phyloP scores from a whole-genome alignment of 2,329 filamentous ascomycete species.

The Aureobasidium sp. region DNA sequence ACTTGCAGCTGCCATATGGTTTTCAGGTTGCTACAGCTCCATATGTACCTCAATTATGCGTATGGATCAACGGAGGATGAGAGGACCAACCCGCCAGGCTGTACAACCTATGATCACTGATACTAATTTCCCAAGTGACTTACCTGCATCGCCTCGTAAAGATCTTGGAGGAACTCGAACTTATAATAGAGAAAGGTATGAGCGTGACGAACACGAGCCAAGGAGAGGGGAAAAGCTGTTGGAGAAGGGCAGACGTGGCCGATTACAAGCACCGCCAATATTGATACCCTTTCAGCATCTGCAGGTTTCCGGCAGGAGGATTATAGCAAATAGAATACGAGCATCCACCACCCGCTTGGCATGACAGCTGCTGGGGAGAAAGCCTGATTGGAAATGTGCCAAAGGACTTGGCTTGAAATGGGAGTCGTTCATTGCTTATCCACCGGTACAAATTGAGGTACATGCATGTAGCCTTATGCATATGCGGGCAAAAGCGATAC shows the following conservation, averaged over 20 bases:
- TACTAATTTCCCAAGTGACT: background rate
- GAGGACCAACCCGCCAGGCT: background rate
- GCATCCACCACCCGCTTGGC: background rate
- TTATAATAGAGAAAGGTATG: background rate
- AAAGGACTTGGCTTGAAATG: background rate
- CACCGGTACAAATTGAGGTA: background rate
- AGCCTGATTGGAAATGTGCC: background rate
- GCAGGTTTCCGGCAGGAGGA: slow-evolving; percentile 1
- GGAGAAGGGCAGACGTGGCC: background rate
- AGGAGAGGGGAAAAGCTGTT: background rate
- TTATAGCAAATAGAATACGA: slow-evolving; percentile 1
- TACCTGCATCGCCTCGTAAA: background rate
- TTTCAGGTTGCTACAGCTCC: background rate
- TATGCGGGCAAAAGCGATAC: background rate
- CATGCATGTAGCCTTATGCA: slow-evolving; percentile 9
- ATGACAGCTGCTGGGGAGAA: background rate
- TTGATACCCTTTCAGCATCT: background rate
- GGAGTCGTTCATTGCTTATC: background rate
- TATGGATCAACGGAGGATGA: background rate
- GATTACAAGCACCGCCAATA: background rate
- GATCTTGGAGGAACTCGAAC: background rate
- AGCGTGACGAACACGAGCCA: background rate
- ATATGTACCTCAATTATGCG: background rate
- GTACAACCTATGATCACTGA: background rate
- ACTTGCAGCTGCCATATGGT: background rate